These are phyloP conservation scores for Cladophialophora psammophila DNA, from an alignment of 2,329 filamentous ascomycete genomes.

Conservation along the genomic window DNA sequence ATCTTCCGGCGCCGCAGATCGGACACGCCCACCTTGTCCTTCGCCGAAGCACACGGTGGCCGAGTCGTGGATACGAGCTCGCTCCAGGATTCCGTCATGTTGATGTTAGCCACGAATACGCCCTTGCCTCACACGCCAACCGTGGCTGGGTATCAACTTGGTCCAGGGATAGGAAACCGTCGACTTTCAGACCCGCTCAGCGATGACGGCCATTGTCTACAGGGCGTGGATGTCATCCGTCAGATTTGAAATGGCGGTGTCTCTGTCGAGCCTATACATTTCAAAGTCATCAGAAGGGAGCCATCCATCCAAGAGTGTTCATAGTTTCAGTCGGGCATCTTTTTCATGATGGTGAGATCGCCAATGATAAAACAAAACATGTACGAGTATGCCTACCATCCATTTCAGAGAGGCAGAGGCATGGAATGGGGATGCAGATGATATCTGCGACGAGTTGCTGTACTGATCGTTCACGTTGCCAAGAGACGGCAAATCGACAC, in stretches of 20 bases:
- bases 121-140: constrained; percentile 32
- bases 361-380: neutral
- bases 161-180: neutral
- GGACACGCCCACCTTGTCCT: constrained; percentile 21
- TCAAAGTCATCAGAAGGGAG: neutral
- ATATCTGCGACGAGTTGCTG: neutral
- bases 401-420: neutral
- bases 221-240: constrained; percentile 11
- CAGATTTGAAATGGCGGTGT: neutral
- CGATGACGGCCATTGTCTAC: neutral
- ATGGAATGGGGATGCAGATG: neutral
- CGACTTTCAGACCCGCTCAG: neutral
- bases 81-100: constrained; percentile 35
- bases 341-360: neutral
- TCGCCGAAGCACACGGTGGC: constrained; percentile 31
- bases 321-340: neutral
- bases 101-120: constrained; percentile 37
- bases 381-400: neutral
- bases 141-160: constrained; percentile 2
- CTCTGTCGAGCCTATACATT: neutral
- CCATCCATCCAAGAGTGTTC: neutral
- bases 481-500: too few species aligned
- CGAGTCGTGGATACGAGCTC: constrained; percentile 33
- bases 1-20: constrained; percentile 30
- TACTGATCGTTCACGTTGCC: too few species aligned